Conservation (phyloP, 75 land plant genomes). For the Sequoiadendron giganteum region DNA sequence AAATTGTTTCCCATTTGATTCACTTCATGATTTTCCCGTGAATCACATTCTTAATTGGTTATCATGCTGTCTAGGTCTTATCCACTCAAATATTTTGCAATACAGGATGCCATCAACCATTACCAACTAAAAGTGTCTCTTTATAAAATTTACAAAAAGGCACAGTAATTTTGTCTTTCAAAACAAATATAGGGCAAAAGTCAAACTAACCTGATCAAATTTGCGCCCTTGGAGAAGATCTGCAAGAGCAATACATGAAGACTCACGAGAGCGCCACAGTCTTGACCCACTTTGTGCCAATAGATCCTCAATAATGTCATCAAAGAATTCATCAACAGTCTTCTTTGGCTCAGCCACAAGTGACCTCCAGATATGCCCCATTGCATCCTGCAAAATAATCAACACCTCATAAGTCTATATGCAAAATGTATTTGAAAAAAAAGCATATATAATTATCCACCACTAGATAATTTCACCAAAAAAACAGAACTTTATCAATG, state of each 20-base stretch:
- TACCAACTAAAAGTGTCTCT: neutral
- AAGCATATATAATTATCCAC: neutral
- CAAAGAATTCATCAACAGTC: constrained; percentile 81
- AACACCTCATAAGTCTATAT: neutral
- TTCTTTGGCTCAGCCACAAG: constrained; percentile 91
- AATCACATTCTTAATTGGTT: too few relatives aligned
- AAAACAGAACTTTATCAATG: neutral
- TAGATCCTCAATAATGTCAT: constrained; percentile 82
- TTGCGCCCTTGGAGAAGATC: constrained; percentile 94
- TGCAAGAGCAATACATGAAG: constrained; percentile 94
- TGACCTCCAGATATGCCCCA: constrained; percentile 98
- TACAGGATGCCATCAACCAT: too few relatives aligned
- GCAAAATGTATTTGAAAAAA: neutral
- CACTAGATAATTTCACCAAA: neutral
- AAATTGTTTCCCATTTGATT: too few relatives aligned
- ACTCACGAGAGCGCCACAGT: constrained; percentile 97
- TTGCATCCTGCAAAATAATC: constrained; percentile 73
- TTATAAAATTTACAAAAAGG: neutral
- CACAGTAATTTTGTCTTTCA: neutral
- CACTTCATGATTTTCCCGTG: too few relatives aligned
- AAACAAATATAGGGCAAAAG: constrained; percentile 1
- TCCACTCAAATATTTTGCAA: too few relatives aligned
- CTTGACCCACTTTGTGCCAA: constrained; percentile 85
- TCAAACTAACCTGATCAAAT: constrained; percentile 68
- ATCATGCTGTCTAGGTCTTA: too few relatives aligned